These are phyloP conservation scores for Castanea mollissima DNA, from an alignment of 306 rosid species.

Conservation along the genomic window DNA sequence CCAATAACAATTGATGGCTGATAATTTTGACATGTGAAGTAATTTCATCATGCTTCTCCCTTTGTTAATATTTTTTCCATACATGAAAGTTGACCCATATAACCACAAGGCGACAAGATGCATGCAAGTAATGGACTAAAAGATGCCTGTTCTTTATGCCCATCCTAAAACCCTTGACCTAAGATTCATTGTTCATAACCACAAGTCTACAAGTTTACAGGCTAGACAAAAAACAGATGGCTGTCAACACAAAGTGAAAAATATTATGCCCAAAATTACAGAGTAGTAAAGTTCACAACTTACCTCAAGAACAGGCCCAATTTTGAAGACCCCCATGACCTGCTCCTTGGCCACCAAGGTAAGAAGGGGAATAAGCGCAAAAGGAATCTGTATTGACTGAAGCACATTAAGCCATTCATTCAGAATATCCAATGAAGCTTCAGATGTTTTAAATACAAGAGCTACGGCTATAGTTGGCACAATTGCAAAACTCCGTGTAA, in stretches of 20 bases:
- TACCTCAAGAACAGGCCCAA: conserved; percentile 78
- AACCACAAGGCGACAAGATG: too few relatives aligned
- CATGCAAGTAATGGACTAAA: background rate
- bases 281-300: conserved; percentile 15
- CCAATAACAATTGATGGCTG: background rate
- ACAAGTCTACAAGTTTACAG: background rate
- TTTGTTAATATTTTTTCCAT: background rate
- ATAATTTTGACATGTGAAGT: background rate
- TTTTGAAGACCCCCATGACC: conserved; percentile 78
- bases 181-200: background rate
- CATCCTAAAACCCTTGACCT: background rate
- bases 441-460: conserved; percentile 66
- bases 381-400: conserved; percentile 89
- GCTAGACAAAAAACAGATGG: background rate
- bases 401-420: conserved; percentile 95
- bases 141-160: background rate
- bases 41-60: background rate
- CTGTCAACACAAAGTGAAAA: background rate
- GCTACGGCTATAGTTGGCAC: conserved; percentile 82
- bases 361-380: conserved; percentile 87
- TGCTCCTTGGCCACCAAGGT: conserved; percentile 79
- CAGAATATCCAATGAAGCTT: conserved; percentile 67
- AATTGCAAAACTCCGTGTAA: conserved; percentile 83
- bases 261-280: background rate
- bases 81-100: conserved; percentile 2